Percentiles rank a stretch among this genome's conserved stretches.
Conservation (phyloP, 2,329 filamentous ascomycete species). For the Allantophomopsis cytisporea region DNA sequence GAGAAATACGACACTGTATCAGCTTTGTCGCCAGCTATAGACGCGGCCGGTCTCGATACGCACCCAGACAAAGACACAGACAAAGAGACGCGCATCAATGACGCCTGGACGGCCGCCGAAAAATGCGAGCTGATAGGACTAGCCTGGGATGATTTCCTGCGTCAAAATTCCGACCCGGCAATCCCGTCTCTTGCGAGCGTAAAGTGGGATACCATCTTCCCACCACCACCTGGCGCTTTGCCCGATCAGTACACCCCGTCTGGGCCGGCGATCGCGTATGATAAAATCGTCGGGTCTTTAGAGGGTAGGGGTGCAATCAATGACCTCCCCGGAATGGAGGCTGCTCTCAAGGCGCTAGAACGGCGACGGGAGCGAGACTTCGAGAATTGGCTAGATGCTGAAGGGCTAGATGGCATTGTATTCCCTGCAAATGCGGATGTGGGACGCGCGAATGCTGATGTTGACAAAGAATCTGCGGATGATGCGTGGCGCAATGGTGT, state of each 20-base stretch:
- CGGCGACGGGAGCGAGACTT: conserved; percentile 30
- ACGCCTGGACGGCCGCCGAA: conserved; percentile 3
- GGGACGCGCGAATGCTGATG: conserved; percentile 31
- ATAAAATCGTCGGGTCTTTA: background rate
- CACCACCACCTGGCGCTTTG: too few species aligned
- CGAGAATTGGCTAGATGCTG: conserved; percentile 33
- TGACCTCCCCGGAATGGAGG: conserved; percentile 25
- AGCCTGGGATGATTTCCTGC: conserved; percentile 6
- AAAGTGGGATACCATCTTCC: too few species aligned
- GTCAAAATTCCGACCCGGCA: conserved; percentile 2
- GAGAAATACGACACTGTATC: conserved; percentile 13
- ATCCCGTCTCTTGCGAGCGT: background rate
- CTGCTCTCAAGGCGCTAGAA: conserved; percentile 31
- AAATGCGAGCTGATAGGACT: conserved; percentile 3
- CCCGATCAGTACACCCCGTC: background rate
- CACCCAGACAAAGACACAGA: background rate
- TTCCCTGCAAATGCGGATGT: conserved; percentile 37
- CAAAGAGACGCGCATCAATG: conserved; percentile 2
- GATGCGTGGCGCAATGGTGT: conserved; percentile 34
- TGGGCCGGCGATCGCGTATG: background rate
- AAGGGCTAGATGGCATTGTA: conserved; percentile 28
- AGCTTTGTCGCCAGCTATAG: background rate
- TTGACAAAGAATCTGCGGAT: conserved; percentile 14
- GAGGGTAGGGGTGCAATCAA: conserved; percentile 17
- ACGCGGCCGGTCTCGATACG: too few species aligned